Conservation (phyloP, 495 filamentous ascomycete species). For the Penicillium canariense region DNA sequence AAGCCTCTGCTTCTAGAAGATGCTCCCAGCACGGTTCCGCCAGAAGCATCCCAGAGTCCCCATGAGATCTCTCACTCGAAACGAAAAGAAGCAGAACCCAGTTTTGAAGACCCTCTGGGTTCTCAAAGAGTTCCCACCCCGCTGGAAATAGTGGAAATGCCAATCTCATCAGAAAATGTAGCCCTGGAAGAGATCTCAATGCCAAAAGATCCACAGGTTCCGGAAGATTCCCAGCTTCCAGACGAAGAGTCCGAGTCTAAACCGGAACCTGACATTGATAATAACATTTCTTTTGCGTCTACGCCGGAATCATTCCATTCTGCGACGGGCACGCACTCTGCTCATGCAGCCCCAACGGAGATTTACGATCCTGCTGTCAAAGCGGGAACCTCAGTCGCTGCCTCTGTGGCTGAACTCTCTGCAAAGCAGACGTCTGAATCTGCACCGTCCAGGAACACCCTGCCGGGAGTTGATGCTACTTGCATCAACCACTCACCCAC, state of each 20-base stretch:
- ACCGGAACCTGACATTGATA: constrained; percentile 24
- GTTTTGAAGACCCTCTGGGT: not conserved
- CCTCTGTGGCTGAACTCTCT: not conserved
- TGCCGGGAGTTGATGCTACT: not conserved
- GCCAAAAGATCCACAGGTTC: not conserved
- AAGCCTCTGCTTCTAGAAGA: not conserved
- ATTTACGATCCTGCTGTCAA: constrained; percentile 21
- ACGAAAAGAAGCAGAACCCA: not conserved
- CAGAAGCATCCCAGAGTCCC: not conserved
- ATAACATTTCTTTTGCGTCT: constrained; percentile 48
- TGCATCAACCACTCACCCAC: not conserved
- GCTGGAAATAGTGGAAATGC: not conserved
- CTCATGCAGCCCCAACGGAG: constrained; percentile 29
- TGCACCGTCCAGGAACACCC: not conserved
- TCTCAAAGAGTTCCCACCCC: not conserved
- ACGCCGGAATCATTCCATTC: constrained; percentile 63
- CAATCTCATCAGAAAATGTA: not conserved
- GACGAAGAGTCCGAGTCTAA: not conserved
- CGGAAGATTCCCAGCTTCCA: not conserved
- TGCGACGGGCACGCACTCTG: constrained; percentile 30
- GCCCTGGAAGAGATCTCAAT: not conserved
- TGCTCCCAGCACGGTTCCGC: not conserved
- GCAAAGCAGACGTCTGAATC: not conserved
- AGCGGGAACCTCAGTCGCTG: not conserved
- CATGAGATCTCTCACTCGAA: not conserved